Base-by-base conservation (phyloP, 2,329 filamentous ascomycete genomes). In the Didymellaceae sp. region DNA sequence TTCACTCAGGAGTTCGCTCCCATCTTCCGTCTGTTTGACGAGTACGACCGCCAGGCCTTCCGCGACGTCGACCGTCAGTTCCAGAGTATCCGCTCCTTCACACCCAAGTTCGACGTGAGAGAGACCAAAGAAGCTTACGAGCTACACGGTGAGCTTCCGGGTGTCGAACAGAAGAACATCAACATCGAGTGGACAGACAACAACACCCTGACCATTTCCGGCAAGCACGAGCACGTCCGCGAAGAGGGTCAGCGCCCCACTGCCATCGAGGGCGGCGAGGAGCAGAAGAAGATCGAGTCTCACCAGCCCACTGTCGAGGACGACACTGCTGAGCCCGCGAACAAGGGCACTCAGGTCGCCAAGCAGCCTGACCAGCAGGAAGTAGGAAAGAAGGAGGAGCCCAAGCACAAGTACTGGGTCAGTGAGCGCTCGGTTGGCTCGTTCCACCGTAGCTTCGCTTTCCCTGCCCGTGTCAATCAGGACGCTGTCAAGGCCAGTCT, bases 61-160 rank as follows among this genome's bases (percentile, higher is more conserved):
- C 61, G 66, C 52, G 56, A 66, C 50, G 43, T 66, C 34, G 59
- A 69, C 45, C 49, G 48, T 24, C 42, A 61, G 11, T 51, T 66
- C 48, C 54, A 61, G 33, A 58, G 40, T 33, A 60, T 81, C 38
- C 78, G 77, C 37, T 77, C 82, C 66, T 92, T 91, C 82, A 82
- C 83, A 50, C 90, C 89, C 45, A 88, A 86, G 74, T 93, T 93
- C 67, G 89, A 93, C 65, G 80, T 92, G 55, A 86, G 83, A 70
- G 90, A 94, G 77, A 83, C 82, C 10, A 81, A 82, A 54, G 75
- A 84, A 5, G 71, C 78, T 57, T 93, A 91, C 68, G 86, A 93
- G 74, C 86, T 93, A 16, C 85, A 92, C 63, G 90, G 89, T 64
- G 89, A 93, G 74, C 83, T 93, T 5, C 86, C 89, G 0, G 90